Base-by-base conservation (phyloP, 257 asterid species). In the Solanum pinnatisectum region DNA sequence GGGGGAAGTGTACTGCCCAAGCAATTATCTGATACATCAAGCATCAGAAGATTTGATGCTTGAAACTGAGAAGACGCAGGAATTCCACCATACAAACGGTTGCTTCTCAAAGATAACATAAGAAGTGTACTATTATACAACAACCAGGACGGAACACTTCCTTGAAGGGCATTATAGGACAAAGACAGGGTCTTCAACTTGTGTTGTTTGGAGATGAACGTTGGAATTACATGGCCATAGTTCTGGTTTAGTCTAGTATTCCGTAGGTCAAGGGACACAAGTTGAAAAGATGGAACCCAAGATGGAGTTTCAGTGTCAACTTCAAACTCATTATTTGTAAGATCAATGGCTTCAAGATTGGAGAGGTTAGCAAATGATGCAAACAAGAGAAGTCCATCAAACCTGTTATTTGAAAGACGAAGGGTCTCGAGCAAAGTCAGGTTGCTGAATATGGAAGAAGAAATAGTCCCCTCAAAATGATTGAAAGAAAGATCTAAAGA, bases 401-500 rank as follows among this genome's bases (percentile, higher is more conserved):
- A 82, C 32, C 36, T 83, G 71, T 87, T 87, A 37, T 87, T 27
- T n/a, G 87, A 87, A 72, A 87, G 76, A 27, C 73, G 74, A 32
- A 87, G 73, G 76, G 76, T 82, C 46, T 83, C 35, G 22, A 87
- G 89, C 59, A 79, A 83, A 68, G 89, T 82, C 60, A 68, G 86
- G 84, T 87, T 87, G 33, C 70, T 83, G 70, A 83, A 83, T 25
- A 83, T 68, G 76, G 12, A 67, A 82, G 89, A 37, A 13, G 89
- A 79, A 78, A 87, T 36, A 30, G 16, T 36, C 36, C 87, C 87
- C 20, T 56, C 82, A 44, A 82, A 46, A 70, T 46, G 35, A 82
- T 87, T 87, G 83, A 67, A 81, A 65, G 89, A 87, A 65, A 87
- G 65, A 82, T 87, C 89, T 68, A 87, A 44, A 82, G 89, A 82